Evolutionary conservation across 257 asterid genomes (phyloP).

Genomic region (Perilla frutescens): DNA sequence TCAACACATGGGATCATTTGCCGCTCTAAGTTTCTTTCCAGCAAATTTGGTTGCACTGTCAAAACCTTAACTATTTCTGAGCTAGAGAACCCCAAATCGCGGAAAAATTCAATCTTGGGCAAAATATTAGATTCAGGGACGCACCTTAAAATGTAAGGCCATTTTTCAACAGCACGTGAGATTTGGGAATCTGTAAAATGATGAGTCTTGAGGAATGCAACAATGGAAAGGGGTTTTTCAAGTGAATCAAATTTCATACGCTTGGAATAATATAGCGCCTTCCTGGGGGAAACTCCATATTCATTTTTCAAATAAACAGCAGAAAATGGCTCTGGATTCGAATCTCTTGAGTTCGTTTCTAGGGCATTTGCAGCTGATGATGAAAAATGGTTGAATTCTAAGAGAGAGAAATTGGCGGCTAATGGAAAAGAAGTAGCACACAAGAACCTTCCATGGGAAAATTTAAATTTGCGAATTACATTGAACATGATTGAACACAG

Average conservation of each 20-base stretch:
- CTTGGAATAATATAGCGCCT: slow-evolving; percentile 24
- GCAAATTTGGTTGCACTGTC: not conserved
- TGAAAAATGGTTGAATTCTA: not conserved
- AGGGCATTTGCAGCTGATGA: slow-evolving; percentile 16
- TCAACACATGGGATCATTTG: slow-evolving; percentile 36
- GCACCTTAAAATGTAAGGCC: slow-evolving; percentile 18
- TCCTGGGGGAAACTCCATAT: slow-evolving; percentile 26
- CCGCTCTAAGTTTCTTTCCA: slow-evolving; percentile 35
- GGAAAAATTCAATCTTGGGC: slow-evolving; percentile 43
- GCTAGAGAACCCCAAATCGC: slow-evolving; percentile 33
- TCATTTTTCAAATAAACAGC: slow-evolving; percentile 25
- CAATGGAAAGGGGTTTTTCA: slow-evolving; percentile 34
- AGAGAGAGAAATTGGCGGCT: not conserved
- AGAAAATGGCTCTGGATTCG: slow-evolving; percentile 10
- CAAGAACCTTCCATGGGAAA: not conserved
- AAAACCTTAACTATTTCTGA: slow-evolving; percentile 26
- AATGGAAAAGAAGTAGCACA: too few species aligned
- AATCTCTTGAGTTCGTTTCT: too few species aligned
- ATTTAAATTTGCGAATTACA: slow-evolving; percentile 2
- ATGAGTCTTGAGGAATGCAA: slow-evolving; percentile 35
- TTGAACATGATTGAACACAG: slow-evolving; percentile 23
- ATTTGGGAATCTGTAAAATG: slow-evolving; percentile 38
- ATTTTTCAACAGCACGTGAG: slow-evolving; percentile 9
- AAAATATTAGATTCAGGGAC: slow-evolving; percentile 25
- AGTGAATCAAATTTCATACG: slow-evolving; percentile 28